A percentile compares a stretch with the other conserved stretches of the same genome.
Conservation (phyloP, 192 early-diverging fungal genomes). For the Nowakowskiella sp. region DNA sequence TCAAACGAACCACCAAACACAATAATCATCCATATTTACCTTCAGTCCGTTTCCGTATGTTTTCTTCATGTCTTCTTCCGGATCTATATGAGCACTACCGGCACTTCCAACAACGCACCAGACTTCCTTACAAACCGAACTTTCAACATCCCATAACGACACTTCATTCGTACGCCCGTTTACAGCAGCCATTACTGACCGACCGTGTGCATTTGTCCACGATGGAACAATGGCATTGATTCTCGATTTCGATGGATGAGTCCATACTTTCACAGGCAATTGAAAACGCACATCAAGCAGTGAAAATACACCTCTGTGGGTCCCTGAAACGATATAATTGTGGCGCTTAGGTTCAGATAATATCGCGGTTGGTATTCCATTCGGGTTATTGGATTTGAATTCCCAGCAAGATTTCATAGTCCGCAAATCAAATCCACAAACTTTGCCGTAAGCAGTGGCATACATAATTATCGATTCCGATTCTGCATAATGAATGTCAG, state of each 20-base stretch:
- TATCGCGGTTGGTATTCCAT: constrained; percentile 64
- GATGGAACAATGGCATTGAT: constrained; percentile 51
- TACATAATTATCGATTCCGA: constrained; percentile 61
- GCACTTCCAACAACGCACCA: constrained; percentile 46
- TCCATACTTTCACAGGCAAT: constrained; percentile 62
- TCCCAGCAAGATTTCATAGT: constrained; percentile 63
- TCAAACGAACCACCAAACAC: constrained; percentile 7
- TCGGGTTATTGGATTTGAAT: constrained; percentile 27
- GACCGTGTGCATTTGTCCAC: neutral
- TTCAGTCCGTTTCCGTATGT: constrained; percentile 37
- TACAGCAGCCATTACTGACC: constrained; percentile 18
- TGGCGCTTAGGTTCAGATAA: constrained; percentile 49
- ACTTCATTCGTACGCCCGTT: constrained; percentile 60
- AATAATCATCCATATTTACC: constrained; percentile 12
- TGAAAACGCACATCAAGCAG: constrained; percentile 75
- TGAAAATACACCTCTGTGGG: constrained; percentile 64
- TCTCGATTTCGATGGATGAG: constrained; percentile 57
- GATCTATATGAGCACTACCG: constrained; percentile 1
- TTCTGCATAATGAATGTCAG: constrained; percentile 21
- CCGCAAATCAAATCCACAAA: constrained; percentile 64
- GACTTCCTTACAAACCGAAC: constrained; percentile 59
- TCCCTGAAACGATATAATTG: constrained; percentile 65
- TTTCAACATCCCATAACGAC: constrained; percentile 74
- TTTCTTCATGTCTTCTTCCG: constrained; percentile 26
- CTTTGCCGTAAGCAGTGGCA: constrained; percentile 60